Conservation (phyloP, 202 grass and related monocot genomes). For the Zizania palustris region DNA sequence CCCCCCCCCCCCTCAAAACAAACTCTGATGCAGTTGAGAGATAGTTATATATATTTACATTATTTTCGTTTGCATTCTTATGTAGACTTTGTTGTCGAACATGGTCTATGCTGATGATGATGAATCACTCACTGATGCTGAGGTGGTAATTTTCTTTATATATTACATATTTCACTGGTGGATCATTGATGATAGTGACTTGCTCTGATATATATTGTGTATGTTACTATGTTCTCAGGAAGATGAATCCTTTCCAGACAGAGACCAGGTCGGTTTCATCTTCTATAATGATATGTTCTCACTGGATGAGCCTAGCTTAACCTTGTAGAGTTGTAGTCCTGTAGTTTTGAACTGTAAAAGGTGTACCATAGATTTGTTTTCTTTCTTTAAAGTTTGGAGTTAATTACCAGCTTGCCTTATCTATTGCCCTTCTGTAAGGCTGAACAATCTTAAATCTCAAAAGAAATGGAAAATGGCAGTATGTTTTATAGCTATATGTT, state of each 20-base stretch:
- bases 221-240: constrained; percentile 77
- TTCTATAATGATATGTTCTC: constrained; percentile 44
- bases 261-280: constrained; percentile 78
- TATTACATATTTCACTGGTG: constrained; percentile 32
- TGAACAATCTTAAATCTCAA: not conserved
- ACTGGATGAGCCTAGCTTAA: constrained; percentile 10
- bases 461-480: constrained; percentile 11
- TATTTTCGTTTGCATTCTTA: constrained; percentile 20
- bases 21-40: constrained; percentile 22
- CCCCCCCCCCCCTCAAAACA: too few relatives aligned
- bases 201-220: constrained; percentile 32
- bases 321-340: not conserved
- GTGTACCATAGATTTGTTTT: not conserved
- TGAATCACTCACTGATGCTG: constrained; percentile 84
- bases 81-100: constrained; percentile 82
- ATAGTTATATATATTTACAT: constrained; percentile 39
- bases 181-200: constrained; percentile 9
- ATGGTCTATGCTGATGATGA: constrained; percentile 95
- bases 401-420: not conserved
- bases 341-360: constrained; percentile 18
- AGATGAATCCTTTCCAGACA: constrained; percentile 93
- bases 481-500: not conserved
- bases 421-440: not conserved
- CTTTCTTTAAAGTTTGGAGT: not conserved
- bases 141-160: constrained; percentile 64